Evolutionary conservation across 2,329 filamentous ascomycete genomes (phyloP).

Genomic region (Sporothrix curviconia): DNA sequence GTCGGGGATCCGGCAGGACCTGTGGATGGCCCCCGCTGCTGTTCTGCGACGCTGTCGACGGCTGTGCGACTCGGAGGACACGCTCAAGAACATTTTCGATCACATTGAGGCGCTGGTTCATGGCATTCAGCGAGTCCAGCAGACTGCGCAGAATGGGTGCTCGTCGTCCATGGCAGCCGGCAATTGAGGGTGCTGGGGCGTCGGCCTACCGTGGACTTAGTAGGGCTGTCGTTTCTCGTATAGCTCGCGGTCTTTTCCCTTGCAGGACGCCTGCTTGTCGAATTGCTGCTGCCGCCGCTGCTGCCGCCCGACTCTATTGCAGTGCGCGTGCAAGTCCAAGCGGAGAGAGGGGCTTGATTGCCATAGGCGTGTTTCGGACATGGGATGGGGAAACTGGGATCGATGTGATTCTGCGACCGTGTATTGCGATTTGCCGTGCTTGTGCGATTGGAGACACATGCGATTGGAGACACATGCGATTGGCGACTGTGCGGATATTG

Average conservation of each 20-base stretch:
- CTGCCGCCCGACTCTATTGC: background rate
- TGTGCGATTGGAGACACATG: background rate
- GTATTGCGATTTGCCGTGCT: background rate
- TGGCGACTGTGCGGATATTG: background rate
- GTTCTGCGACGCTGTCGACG: background rate
- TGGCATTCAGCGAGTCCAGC: constrained; percentile 25
- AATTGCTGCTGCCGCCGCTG: no score
- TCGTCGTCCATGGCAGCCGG: constrained; percentile 13
- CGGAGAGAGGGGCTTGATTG: background rate
- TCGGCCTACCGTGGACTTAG: no score
- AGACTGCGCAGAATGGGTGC: constrained; percentile 18
- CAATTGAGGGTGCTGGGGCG: background rate
- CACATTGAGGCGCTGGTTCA: constrained; percentile 26
- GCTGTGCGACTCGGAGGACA: constrained; percentile 10
- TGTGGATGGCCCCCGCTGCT: background rate
- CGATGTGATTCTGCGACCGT: background rate
- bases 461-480: background rate
- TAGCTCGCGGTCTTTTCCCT: no score
- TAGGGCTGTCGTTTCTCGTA: no score
- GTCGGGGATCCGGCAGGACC: background rate
- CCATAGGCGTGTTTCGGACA: constrained; percentile 3
- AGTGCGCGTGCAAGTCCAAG: background rate
- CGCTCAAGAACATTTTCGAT: constrained; percentile 24
- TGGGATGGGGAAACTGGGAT: background rate
- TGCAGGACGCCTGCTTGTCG: no score